Conservation (phyloP, 306 rosid species). For the Prinsepia uniflora region DNA sequence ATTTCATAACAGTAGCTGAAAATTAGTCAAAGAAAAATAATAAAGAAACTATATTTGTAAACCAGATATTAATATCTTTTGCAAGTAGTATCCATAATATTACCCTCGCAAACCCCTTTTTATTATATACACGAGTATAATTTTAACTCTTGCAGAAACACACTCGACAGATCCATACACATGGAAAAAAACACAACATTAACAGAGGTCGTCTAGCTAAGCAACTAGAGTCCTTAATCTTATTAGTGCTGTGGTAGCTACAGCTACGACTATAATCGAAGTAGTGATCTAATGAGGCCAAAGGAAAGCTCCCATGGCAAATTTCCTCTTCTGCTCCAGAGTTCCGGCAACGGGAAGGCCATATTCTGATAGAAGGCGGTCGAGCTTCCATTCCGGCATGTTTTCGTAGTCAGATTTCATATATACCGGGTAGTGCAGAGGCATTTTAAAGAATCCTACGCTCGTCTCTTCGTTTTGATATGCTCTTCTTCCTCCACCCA, state of each 20-base stretch:
- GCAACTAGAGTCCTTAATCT: neutral
- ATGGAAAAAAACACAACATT: neutral
- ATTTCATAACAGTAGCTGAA: too few relatives aligned
- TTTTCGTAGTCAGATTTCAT: constrained; percentile 19
- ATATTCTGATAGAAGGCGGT: constrained; percentile 20
- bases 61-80: too few relatives aligned
- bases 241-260: neutral
- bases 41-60: too few relatives aligned
- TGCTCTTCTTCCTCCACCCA: neutral
- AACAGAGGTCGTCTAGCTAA: neutral
- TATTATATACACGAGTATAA: too few relatives aligned
- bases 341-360: constrained; percentile 14
- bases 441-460: constrained; percentile 16
- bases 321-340: constrained; percentile 19
- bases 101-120: too few relatives aligned
- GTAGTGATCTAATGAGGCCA: constrained; percentile 8
- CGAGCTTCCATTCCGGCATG: constrained; percentile 21
- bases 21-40: too few relatives aligned
- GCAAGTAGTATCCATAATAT: too few relatives aligned
- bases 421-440: constrained; percentile 25
- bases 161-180: too few relatives aligned
- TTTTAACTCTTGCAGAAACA: too few relatives aligned
- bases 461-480: neutral
- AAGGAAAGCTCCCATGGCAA: constrained; percentile 26
- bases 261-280: neutral